Evolutionary conservation across 106 monocot species (phyloP), one percentile per base, ranked within the genome.

Genomic region (Gastrodia elata): DNA sequence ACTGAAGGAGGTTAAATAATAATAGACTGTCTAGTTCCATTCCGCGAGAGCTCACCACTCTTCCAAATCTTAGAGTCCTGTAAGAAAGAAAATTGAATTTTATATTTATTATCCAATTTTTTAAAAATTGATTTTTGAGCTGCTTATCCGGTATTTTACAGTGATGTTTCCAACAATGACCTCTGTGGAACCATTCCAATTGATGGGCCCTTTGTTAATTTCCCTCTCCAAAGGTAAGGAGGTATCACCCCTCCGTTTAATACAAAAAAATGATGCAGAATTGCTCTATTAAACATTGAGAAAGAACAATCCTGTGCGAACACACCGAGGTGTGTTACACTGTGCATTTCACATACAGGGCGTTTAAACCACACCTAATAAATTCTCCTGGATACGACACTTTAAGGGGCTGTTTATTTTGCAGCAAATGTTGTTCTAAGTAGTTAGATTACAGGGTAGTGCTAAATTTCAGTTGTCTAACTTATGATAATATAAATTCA

Each of bases 161-260:
- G 97, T 75, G 93, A 97, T 81, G 80, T 97, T 48, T 97, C 97
- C 8, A 90, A 82, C 76, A 97, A 97, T 71, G 90, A 97, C 81
- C 86, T 97, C 27, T 97, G 97, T 71, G 97, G 97, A 83, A 93
- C 97, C 18, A 90, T 97, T 72, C 97, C 97, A 8, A 80, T 84
- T 14, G 86, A 88, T 75, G 97, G 97, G 4, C 90, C 97, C 6
- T 97, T 97, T 73, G 56, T 90, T 26, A 84, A 78, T 44, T 93
- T 97, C 78, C 81, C 97, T 6, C 38, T 77, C 49, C 76, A 83
- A 75, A 97, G 93, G 97, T 97, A 87, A 82, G 37, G 61, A 27
- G 27, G 30, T 13, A 4, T 28, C 59, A 59, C 7, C 25, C 18
- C 18, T 55, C 7, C 2, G 24, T 55, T 18, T 6, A 55, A 20